These are phyloP conservation scores for Podaxis sp. DNA, from an alignment of 768 basidiomycete species.

Conservation along the genomic window DNA sequence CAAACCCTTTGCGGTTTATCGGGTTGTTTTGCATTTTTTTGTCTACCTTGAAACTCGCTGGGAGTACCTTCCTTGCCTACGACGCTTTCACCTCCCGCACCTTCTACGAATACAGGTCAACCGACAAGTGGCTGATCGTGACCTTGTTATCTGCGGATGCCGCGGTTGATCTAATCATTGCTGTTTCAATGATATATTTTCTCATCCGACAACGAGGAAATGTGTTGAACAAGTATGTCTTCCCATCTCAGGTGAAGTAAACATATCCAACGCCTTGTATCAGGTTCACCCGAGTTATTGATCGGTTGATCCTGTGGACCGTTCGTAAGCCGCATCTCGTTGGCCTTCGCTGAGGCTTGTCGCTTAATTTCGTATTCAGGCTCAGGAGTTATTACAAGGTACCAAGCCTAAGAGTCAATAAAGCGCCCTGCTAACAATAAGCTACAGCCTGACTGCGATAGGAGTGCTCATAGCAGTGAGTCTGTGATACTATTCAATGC, in stretches of 20 bases:
- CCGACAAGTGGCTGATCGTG: constrained; percentile 6
- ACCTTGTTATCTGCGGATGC: background rate
- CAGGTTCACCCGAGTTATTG: constrained; percentile 1
- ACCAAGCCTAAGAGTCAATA: background rate
- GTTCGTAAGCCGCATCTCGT: background rate
- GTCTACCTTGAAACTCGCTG: background rate
- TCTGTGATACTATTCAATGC: background rate
- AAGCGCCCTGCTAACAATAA: background rate
- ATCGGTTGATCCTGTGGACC: constrained; percentile 1
- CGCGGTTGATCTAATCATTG: constrained; percentile 8
- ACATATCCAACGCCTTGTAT: background rate
- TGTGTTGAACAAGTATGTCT: background rate
- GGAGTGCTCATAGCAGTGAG: constrained; percentile 3
- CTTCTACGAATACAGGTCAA: background rate
- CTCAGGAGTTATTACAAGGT: constrained; percentile 10
- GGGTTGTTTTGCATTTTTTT: constrained; percentile 1
- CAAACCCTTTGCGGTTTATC: constrained; percentile 11
- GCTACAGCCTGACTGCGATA: constrained; percentile 1
- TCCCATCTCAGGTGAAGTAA: background rate
- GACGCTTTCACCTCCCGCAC: background rate
- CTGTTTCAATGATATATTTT: constrained; percentile 12
- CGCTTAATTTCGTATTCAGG: background rate
- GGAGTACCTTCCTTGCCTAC: background rate
- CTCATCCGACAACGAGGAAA: constrained; percentile 2
- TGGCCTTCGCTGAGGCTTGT: background rate